These are phyloP conservation scores for Talaromyces sp. DNA, from an alignment of 2,329 filamentous ascomycete species.

Conservation along the genomic window DNA sequence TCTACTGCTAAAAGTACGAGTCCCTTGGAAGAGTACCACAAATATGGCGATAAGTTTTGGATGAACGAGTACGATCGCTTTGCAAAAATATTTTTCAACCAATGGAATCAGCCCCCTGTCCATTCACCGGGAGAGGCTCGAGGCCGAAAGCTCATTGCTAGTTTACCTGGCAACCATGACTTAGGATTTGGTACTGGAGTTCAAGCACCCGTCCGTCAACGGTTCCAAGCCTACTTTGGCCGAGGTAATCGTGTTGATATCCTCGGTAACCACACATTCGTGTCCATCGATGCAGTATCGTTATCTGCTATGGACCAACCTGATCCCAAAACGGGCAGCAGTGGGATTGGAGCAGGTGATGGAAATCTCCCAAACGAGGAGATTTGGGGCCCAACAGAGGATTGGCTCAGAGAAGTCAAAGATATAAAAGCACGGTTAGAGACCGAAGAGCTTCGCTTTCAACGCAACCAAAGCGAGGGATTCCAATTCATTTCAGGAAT, in stretches of 20 bases:
- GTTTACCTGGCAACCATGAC: conserved; percentile 91
- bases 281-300: conserved; percentile 85
- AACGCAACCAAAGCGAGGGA: conserved; percentile 57
- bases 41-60: conserved; percentile 82
- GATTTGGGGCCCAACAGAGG: conserved; percentile 71
- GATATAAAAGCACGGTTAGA: conserved; percentile 63
- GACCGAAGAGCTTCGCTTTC: conserved; percentile 62
- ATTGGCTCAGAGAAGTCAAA: conserved; percentile 69
- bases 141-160: conserved; percentile 74
- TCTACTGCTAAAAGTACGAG: conserved; percentile 60
- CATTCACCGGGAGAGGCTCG: conserved; percentile 56
- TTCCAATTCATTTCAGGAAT: conserved; percentile 56
- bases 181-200: conserved; percentile 85
- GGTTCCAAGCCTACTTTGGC: conserved; percentile 86
- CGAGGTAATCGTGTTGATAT: conserved; percentile 87
- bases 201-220: conserved; percentile 70
- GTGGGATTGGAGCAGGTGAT: conserved; percentile 42
- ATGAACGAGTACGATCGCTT: conserved; percentile 81
- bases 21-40: conserved; percentile 64
- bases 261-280: conserved; percentile 90
- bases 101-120: conserved; percentile 58
- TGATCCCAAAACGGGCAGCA: conserved; percentile 44
- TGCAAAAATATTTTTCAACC: conserved; percentile 73
- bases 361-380: conserved; percentile 49
- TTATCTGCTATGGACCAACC: conserved; percentile 68